Evolutionary conservation across 352 stramenopile species (phyloP).

Genomic region (Pythium pyrilobum): DNA sequence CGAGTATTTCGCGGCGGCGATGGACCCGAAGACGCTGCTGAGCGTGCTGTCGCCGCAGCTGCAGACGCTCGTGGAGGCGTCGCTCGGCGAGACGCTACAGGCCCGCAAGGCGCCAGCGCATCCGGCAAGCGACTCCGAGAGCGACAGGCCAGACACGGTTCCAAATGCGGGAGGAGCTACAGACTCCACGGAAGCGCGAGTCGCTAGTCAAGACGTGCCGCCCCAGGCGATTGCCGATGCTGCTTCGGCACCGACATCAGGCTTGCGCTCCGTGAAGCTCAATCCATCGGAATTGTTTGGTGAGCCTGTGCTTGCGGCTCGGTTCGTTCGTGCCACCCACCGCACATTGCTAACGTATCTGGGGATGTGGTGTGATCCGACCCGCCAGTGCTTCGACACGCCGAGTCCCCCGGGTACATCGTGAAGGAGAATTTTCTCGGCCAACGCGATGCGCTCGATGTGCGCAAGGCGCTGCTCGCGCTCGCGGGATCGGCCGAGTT

Average conservation of each 20-base stretch:
- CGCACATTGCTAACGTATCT: background rate
- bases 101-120: slow-evolving; percentile 10
- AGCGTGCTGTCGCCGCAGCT: slow-evolving; percentile 57
- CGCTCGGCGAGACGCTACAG: slow-evolving; percentile 36
- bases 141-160: too few relatives aligned
- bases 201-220: too few relatives aligned
- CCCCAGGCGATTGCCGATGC: too few relatives aligned
- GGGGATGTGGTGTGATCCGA: background rate
- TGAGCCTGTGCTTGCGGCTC: slow-evolving; percentile 17
- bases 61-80: slow-evolving; percentile 56
- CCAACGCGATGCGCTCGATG: slow-evolving; percentile 21
- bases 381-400: slow-evolving; percentile 32
- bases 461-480: slow-evolving; percentile 33
- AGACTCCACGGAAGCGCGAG: too few relatives aligned
- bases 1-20: background rate
- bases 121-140: too few relatives aligned
- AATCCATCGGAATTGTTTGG: slow-evolving; percentile 63
- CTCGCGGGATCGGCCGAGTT: slow-evolving; percentile 27
- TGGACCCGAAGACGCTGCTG: slow-evolving; percentile 33
- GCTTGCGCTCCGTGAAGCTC: slow-evolving; percentile 18
- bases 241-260: background rate
- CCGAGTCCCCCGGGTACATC: slow-evolving; percentile 48
- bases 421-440: slow-evolving; percentile 49
- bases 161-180: too few relatives aligned
- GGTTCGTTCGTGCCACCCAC: background rate